Evolutionary conservation across 257 asterid genomes (phyloP), one percentile per base, ranked within the genome.

Genomic region (Solanum tacnaense): DNA sequence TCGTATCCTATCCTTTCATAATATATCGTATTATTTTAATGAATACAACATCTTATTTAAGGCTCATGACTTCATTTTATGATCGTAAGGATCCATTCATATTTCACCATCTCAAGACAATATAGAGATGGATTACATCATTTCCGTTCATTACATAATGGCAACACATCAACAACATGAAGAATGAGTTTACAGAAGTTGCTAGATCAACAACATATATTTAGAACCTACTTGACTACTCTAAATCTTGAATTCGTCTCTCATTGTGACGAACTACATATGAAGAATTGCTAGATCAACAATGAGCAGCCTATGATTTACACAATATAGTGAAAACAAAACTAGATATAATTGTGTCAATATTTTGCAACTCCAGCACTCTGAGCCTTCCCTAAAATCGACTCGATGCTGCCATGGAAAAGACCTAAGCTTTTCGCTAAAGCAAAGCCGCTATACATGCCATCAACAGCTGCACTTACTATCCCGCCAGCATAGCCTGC

Each of bases 401-500:
- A 88, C 79, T 95, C 98, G 13, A 93, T 65, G 84, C 86, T 70
- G 76, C 93, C 94, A 3, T 91, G 84, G 38, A 87, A 93, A 82
- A 97, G 95, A 25, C 98, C 99, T 16, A 97, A 92, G 83, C 90
- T 93, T 83, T 93, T 91, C 0, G 98, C 97, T 35, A 94, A 87
- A 7, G 98, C 97, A 86, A 96, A 96, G 29, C 99, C 98, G 11
- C 98, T 95, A 16, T 91, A 91, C 96, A 95, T 93, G 16, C 99
- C 99, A 88, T 97, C 99, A 27, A 97, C 98, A 0, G 99, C 98
- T 5, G 99, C 98, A 39, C 98, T 96, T 83, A 96, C 96, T 60
- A 96, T 97, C 38, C 99, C 99, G 67, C 99, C 98, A 9, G 98
- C 99, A 89, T 94, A 97, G 6, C 99, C 98, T 1, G 98, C 98